phyloP scores from a whole-genome alignment of 768 basidiomycete genomes.

The Mycena vulgaris region DNA sequence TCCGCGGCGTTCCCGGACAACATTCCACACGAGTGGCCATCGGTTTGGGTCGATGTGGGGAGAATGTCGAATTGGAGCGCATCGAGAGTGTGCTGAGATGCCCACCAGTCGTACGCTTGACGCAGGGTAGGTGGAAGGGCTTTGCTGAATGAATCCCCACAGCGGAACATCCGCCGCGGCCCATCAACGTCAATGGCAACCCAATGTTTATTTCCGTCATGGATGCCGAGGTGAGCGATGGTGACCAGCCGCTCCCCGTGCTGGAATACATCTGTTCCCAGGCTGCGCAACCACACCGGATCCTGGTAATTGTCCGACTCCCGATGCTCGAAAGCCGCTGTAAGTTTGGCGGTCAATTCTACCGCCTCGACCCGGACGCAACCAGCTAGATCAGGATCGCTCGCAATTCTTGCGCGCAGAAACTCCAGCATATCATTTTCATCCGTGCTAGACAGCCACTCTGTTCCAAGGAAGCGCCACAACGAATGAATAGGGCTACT shows the following conservation, averaged over 20 bases:
- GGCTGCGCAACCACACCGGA: background rate
- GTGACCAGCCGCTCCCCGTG: constrained; percentile 4
- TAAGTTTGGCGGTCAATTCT: constrained; percentile 1
- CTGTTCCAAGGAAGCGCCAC: background rate
- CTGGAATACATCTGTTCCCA: constrained; percentile 10
- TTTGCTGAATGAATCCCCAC: background rate
- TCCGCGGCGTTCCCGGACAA: background rate
- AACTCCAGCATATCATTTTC: constrained; percentile 10
- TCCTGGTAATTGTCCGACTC: background rate
- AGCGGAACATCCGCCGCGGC: background rate
- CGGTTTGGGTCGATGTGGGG: constrained; percentile 1
- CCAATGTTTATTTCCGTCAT: constrained; percentile 12
- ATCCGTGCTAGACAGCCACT: constrained; percentile 9
- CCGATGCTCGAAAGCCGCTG: background rate
- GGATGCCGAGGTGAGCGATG: constrained; percentile 9
- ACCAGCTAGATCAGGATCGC: constrained; percentile 1
- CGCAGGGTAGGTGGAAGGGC: background rate
- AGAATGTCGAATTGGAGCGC: background rate
- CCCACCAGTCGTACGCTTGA: constrained; percentile 8
- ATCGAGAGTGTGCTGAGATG: background rate
- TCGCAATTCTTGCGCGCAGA: background rate
- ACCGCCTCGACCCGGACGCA: constrained; percentile 8
- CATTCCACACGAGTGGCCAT: constrained; percentile 16
- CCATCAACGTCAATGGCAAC: constrained; percentile 9
- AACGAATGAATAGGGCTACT: background rate